phyloP scores from a whole-genome alignment of 768 basidiomycete species.

The Leccinum disarticulatum region DNA sequence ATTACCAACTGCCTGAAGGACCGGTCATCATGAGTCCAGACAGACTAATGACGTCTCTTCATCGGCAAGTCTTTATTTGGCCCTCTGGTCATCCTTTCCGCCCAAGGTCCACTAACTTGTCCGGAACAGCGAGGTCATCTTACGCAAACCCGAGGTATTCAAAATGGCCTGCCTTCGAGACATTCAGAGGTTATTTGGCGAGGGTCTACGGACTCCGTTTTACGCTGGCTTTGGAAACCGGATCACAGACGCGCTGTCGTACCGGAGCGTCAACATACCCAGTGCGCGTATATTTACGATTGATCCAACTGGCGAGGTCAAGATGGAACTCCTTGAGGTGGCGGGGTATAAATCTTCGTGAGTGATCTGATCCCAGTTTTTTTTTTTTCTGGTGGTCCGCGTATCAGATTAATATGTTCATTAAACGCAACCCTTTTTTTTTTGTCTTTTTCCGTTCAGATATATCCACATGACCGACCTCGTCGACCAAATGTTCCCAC shows the following conservation, averaged over 20 bases:
- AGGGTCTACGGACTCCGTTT: conserved; percentile 71
- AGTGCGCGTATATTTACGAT: conserved; percentile 97
- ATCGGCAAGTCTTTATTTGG: conserved; percentile 60
- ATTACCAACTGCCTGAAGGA: conserved; percentile 95
- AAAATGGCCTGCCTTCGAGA: conserved; percentile 99
- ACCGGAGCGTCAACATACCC: conserved; percentile 91
- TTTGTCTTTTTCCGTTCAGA: conserved; percentile 37
- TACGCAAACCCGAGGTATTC: conserved; percentile 99
- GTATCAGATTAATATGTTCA: not conserved
- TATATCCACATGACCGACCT: conserved; percentile 99
- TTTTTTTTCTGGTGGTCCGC: not conserved
- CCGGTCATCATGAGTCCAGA: conserved; percentile 99
- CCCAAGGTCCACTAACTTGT: not conserved
- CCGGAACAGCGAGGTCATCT: conserved; percentile 82
- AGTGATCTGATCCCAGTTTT: conserved; percentile 31
- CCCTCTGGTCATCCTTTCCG: not conserved
- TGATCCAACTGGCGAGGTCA: conserved; percentile 91
- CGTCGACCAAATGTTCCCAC: conserved; percentile 99
- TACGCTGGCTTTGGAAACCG: conserved; percentile 98
- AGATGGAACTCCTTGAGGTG: conserved; percentile 93
- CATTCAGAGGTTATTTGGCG: conserved; percentile 87
- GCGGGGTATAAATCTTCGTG: conserved; percentile 97
- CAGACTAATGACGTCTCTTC: conserved; percentile 88
- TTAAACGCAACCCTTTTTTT: not conserved
- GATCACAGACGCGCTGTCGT: conserved; percentile 98